These are phyloP conservation scores for Tilletiaria anomala DNA, from an alignment of 1,284 basidiomycete species.

Conservation along the genomic window DNA sequence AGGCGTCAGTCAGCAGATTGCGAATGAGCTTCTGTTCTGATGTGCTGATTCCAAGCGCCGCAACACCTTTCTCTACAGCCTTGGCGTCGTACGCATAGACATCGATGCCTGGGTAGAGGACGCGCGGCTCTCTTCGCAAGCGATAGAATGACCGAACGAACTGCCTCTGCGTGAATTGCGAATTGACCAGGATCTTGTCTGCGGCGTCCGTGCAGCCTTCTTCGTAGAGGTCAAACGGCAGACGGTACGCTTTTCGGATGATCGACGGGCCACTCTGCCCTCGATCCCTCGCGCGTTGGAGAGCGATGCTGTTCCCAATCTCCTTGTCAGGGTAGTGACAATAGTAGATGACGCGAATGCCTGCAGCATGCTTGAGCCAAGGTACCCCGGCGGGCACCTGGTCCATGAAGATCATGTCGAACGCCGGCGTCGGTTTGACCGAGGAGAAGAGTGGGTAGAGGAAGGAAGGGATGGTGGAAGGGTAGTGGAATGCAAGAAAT, in stretches of 20 bases:
- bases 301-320: slow-evolving; percentile 48
- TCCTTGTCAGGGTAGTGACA: slow-evolving; percentile 80
- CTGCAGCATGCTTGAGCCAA: slow-evolving; percentile 54
- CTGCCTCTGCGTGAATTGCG: slow-evolving; percentile 55
- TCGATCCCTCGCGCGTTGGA: slow-evolving; percentile 36
- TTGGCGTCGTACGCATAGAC: slow-evolving; percentile 7
- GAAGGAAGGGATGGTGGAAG: slow-evolving; percentile 33
- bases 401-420: slow-evolving; percentile 83
- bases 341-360: slow-evolving; percentile 79
- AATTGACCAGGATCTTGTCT: slow-evolving; percentile 82
- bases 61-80: slow-evolving; percentile 10
- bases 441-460: slow-evolving; percentile 14
- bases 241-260: slow-evolving; percentile 48
- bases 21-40: slow-evolving; percentile 43
- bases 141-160: slow-evolving; percentile 63
- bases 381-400: slow-evolving; percentile 85
- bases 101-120: slow-evolving; percentile 77
- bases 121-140: slow-evolving; percentile 51
- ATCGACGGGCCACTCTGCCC: slow-evolving; percentile 15
- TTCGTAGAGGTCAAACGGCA: slow-evolving; percentile 80
- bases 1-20: slow-evolving; percentile 6
- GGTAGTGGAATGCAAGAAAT: slow-evolving; percentile 28
- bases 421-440: slow-evolving; percentile 37
- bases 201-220: slow-evolving; percentile 82
- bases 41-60: slow-evolving; percentile 6